phyloP scores from a whole-genome alignment of 345 rosid species.

The Rhizophora mangle region DNA sequence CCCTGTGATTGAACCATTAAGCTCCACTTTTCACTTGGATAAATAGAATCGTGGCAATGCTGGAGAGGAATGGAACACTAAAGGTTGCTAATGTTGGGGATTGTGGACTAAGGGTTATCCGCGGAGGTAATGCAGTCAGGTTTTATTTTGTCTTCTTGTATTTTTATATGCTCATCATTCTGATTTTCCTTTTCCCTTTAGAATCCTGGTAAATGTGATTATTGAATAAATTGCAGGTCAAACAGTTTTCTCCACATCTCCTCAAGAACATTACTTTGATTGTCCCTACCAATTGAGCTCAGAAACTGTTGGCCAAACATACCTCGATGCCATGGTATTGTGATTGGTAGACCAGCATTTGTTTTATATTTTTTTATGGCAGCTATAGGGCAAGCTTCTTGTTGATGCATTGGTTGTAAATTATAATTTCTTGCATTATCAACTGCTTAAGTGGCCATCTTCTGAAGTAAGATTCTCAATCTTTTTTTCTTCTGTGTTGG shows the following conservation, averaged over 20 bases:
- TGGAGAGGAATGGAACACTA: slow-evolving; percentile 61
- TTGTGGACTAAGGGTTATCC: slow-evolving; percentile 74
- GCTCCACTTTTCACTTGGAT: slow-evolving; percentile 17
- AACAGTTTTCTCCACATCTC: slow-evolving; percentile 60
- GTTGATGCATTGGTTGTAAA: too few species aligned
- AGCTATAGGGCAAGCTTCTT: too few species aligned
- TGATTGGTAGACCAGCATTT: slow-evolving; percentile 1
- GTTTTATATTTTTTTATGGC: background rate
- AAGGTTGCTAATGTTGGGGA: slow-evolving; percentile 81
- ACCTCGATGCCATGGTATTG: slow-evolving; percentile 77
- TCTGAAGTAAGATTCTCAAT: too few species aligned
- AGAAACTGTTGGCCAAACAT: slow-evolving; percentile 66
- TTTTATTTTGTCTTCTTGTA: background rate
- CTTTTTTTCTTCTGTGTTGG: background rate
- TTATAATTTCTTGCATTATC: too few species aligned
- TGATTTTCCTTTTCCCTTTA: background rate
- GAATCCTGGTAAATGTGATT: background rate
- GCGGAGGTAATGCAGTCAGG: slow-evolving; percentile 43
- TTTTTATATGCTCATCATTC: background rate
- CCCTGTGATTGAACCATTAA: background rate
- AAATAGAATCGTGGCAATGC: slow-evolving; percentile 68
- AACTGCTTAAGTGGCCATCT: too few species aligned
- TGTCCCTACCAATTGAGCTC: slow-evolving; percentile 92
- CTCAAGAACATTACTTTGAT: slow-evolving; percentile 86
- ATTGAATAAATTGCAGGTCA: slow-evolving; percentile 43